These are phyloP conservation scores for Pseudoturritis turrita DNA, from an alignment of 345 rosid genomes.

Conservation along the genomic window DNA sequence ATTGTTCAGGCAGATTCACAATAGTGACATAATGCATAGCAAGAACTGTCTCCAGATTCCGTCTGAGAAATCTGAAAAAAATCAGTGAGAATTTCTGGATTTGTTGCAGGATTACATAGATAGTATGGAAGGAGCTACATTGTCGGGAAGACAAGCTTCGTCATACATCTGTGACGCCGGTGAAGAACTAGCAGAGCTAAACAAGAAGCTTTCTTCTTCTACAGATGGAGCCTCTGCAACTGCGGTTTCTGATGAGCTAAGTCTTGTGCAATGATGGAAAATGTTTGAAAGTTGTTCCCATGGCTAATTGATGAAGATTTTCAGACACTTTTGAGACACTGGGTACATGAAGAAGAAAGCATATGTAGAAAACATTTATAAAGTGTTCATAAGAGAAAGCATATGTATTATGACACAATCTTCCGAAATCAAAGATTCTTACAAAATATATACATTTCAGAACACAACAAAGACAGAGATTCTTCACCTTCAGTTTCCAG, in stretches of 20 bases:
- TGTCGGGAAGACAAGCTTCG: slow-evolving; percentile 92
- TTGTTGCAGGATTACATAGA: slow-evolving; percentile 86
- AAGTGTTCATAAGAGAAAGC: slow-evolving; percentile 6
- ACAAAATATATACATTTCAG: neutral
- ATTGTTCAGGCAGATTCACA: neutral
- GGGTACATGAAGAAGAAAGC: neutral
- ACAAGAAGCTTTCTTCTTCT: slow-evolving; percentile 51
- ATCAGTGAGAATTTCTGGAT: neutral
- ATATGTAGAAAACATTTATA: too few species aligned
- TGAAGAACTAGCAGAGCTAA: slow-evolving; percentile 67
- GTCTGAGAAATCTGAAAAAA: neutral
- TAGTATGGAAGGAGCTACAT: slow-evolving; percentile 97
- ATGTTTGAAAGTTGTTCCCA: neutral
- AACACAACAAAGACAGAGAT: neutral
- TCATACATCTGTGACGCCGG: slow-evolving; percentile 82
- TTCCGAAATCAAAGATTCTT: slow-evolving; percentile 6
- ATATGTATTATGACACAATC: neutral
- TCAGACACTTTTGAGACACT: too few species aligned
- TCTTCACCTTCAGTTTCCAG: neutral
- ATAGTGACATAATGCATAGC: neutral
- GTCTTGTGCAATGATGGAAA: slow-evolving; percentile 41
- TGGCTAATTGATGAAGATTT: too few species aligned
- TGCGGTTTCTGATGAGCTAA: slow-evolving; percentile 54
- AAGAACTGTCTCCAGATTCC: neutral
- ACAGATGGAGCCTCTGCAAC: too few species aligned